phyloP scores from a whole-genome alignment of 495 filamentous ascomycete genomes.

The Gamarada debralockiae region DNA sequence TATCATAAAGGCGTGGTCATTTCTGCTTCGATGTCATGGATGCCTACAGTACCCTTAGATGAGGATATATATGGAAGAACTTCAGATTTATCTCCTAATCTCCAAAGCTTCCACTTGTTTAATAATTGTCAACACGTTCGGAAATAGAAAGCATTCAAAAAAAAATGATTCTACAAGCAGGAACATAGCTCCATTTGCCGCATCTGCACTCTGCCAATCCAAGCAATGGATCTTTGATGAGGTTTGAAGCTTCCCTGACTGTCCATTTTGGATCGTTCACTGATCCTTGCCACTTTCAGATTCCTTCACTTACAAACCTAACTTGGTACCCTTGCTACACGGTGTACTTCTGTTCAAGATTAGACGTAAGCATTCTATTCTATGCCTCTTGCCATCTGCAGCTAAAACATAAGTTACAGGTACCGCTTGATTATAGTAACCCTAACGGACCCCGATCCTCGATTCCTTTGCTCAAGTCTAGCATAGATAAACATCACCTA shows the following conservation, averaged over 20 bases:
- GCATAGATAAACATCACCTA: slow-evolving; percentile 6
- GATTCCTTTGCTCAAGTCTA: slow-evolving; percentile 9
- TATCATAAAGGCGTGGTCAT: no score
- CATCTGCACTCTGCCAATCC: no score
- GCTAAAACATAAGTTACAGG: slow-evolving; percentile 3
- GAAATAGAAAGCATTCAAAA: no score
- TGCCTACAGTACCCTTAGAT: no score
- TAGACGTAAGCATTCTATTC: slow-evolving; percentile 1
- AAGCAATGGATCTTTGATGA: slow-evolving; percentile 7
- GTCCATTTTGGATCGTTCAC: not conserved
- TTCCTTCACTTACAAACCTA: slow-evolving; percentile 2
- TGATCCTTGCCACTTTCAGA: not conserved
- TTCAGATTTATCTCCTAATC: no score
- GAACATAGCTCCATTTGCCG: no score
- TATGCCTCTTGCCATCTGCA: not conserved
- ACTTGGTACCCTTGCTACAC: slow-evolving; percentile 10
- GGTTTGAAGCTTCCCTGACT: not conserved
- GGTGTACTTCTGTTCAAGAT: slow-evolving; percentile 6
- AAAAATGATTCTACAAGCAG: no score
- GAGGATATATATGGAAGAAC: no score
- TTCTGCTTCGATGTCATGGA: no score
- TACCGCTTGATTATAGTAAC: slow-evolving; percentile 14
- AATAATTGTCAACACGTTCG: no score
- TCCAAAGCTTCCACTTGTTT: no score
- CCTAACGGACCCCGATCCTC: slow-evolving; percentile 1